These are phyloP conservation scores for Stromatinia cepivora DNA, from an alignment of 2,329 filamentous ascomycete species.

Conservation along the genomic window DNA sequence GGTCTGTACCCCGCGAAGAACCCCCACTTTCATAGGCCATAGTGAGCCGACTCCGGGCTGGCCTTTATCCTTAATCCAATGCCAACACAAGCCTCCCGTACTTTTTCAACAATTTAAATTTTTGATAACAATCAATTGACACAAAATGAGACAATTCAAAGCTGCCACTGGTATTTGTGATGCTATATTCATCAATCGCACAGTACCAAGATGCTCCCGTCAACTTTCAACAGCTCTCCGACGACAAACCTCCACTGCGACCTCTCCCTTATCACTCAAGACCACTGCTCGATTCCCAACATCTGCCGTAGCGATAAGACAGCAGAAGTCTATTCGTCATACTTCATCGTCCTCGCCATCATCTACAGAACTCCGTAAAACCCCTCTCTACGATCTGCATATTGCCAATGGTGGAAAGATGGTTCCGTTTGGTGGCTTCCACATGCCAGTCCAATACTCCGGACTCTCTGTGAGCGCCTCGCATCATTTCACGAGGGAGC, in stretches of 20 bases:
- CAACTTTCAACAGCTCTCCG: constrained; percentile 35
- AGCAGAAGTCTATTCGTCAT: constrained; percentile 25
- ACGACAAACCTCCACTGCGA: constrained; percentile 23
- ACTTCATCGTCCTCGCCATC: constrained; percentile 27
- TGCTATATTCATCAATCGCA: constrained; percentile 24
- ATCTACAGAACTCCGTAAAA: constrained; percentile 53
- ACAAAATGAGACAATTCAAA: constrained; percentile 39
- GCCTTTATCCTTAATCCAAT: constrained; percentile 22
- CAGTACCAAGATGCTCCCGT: constrained; percentile 29
- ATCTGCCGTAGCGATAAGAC: constrained; percentile 6
- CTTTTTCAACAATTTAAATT: constrained; percentile 17
- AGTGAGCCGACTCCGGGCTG: constrained; percentile 17
- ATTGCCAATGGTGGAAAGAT: constrained; percentile 81
- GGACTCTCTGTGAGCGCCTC: constrained; percentile 77
- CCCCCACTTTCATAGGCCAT: constrained; percentile 1
- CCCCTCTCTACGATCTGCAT: constrained; percentile 78
- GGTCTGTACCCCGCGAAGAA: neutral
- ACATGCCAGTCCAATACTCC: constrained; percentile 89
- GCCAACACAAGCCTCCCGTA: constrained; percentile 14
- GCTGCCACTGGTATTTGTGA: constrained; percentile 32
- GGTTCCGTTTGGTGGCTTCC: constrained; percentile 92
- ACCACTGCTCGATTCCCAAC: constrained; percentile 14
- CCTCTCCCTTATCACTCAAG: constrained; percentile 17
- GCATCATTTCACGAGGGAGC: constrained; percentile 84
- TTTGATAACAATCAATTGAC: constrained; percentile 30